Conservation (phyloP, 768 basidiomycete species). For the Pulveroboletus sp. region DNA sequence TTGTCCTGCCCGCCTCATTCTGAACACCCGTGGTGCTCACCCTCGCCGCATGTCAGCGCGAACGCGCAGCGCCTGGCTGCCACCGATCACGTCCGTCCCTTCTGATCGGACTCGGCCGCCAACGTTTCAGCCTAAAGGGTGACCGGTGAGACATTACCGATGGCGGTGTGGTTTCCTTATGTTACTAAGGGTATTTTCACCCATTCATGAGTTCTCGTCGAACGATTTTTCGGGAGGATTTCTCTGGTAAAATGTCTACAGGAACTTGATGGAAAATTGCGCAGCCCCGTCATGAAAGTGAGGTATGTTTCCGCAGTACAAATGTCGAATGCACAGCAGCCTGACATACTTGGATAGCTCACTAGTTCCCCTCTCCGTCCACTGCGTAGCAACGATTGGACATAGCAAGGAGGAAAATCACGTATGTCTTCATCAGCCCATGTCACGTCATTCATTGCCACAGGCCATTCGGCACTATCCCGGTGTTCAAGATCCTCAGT, state of each 20-base stretch:
- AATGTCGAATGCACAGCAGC: background rate
- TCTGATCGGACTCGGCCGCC: slow-evolving; percentile 22
- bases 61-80: slow-evolving; percentile 19
- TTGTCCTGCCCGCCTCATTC: too few species aligned
- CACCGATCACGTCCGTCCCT: slow-evolving; percentile 23
- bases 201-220: background rate
- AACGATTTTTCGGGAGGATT: background rate
- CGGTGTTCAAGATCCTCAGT: background rate
- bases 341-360: background rate
- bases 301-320: slow-evolving; percentile 6
- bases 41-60: slow-evolving; percentile 8
- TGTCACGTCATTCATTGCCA: background rate
- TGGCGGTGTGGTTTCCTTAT: slow-evolving; percentile 7
- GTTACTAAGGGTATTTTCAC: background rate
- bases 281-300: background rate
- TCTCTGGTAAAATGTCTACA: background rate
- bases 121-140: slow-evolving; percentile 7
- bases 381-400: background rate
- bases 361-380: background rate
- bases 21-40: too few species aligned
- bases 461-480: background rate
- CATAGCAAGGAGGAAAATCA: background rate
- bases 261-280: background rate
- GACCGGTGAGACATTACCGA: background rate
- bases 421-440: too few species aligned